Base-by-base conservation (phyloP, 139 green algal species). In the Coccomyxa sp. region DNA sequence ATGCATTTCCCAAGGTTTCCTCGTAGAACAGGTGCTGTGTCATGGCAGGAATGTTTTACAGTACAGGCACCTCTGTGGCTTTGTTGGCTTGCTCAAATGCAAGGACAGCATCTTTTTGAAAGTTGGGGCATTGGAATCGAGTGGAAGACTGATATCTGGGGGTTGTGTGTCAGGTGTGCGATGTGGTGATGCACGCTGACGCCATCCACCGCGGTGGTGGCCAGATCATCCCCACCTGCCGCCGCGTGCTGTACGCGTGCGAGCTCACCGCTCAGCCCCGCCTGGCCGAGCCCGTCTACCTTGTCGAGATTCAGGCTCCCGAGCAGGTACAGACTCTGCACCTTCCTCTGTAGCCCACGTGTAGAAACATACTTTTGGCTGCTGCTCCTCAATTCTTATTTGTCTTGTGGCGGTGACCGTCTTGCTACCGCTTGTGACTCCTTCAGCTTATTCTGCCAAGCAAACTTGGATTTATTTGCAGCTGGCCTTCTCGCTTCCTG, bases 221-320 rank as follows among this genome's bases (percentile, higher is more conserved):
- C 83, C 97, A 99, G 92, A 98, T 99, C 89, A 99, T 99, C 90
- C 97, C 97, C 87, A 99, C 97, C 83, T 92, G 88, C 85, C 93
- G 95, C 83, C 93, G 97, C 83, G 94, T 94, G 79, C 93, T 99
- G 87, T 99, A 99, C 85, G 97, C 97, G 28, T 87, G 93, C 11
- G 79, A 95, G 94, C 91, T 99, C 51, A 97, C 94, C 13, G 95
- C 97, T 16, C 75, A 92, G 89, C 97, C 97, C 38, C 92, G 95
- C 76, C 90, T 99, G 77, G 87, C 94, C 80, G 97, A 99, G 95
- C 97, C 97, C 63, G 90, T 99, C 63, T 99, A 99, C 94, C 91
- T 99, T 82, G 97, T 99, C 78, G 97, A 99, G 93, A 99, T 99
- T 86, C 96, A 99, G 94, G 96, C 95, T 76, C 97, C 97, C 31